Conservation (phyloP, 768 basidiomycete genomes). For the Mycena rebaudengoi region DNA sequence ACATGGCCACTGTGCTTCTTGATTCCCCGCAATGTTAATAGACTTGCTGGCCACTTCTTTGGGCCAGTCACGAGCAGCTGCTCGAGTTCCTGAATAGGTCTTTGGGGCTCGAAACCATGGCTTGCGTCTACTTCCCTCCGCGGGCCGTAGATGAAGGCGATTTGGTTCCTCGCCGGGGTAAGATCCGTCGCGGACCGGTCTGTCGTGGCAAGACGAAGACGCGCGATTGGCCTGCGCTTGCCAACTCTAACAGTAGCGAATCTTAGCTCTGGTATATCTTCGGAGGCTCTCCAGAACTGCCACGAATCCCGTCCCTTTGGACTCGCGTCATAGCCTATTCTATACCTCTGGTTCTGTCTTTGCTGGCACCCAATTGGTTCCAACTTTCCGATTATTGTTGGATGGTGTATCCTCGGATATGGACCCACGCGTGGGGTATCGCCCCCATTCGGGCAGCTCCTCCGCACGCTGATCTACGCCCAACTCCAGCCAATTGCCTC, state of each 20-base stretch:
- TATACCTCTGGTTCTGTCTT: neutral
- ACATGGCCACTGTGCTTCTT: neutral
- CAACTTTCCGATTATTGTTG: neutral
- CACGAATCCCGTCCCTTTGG: neutral
- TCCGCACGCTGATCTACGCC: constrained; percentile 13
- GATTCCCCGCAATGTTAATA: constrained; percentile 14
- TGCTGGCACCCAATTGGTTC: neutral
- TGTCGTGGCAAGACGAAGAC: neutral
- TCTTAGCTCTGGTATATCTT: constrained; percentile 14
- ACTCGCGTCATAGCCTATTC: constrained; percentile 12
- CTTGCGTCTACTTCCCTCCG: constrained; percentile 4
- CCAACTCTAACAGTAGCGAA: constrained; percentile 12
- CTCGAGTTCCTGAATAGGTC: neutral
- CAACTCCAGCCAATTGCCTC: neutral
- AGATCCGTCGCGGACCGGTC: constrained; percentile 10
- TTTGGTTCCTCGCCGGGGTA: neutral
- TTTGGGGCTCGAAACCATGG: neutral
- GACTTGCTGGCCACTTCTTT: neutral
- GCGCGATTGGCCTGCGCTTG: constrained; percentile 6
- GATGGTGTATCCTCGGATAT: constrained; percentile 20
- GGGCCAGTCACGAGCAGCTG: neutral
- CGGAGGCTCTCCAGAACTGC: constrained; percentile 4
- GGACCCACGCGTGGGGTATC: neutral
- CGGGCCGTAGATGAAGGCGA: neutral
- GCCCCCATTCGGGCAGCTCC: neutral